phyloP scores from a whole-genome alignment of 805 yeast genomes.

The Wickerhamiella spandovensis region DNA sequence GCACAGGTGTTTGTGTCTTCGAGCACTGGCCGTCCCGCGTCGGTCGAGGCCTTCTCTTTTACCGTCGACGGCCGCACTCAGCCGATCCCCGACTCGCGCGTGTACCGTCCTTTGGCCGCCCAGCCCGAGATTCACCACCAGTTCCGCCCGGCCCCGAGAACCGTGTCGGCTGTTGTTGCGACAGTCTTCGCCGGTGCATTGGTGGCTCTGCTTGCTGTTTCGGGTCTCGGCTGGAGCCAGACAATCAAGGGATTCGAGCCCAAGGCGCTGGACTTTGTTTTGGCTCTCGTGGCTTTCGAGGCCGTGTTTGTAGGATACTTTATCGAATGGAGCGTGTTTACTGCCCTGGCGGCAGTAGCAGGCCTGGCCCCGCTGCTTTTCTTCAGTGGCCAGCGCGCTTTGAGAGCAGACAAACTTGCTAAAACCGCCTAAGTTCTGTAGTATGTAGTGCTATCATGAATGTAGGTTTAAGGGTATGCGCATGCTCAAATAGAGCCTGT shows the following conservation, averaged over 20 bases:
- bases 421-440: no score
- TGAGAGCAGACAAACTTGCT: slow-evolving; percentile 27
- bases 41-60: slow-evolving; percentile 11
- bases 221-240: slow-evolving; percentile 24
- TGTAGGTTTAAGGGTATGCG: no score
- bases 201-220: slow-evolving; percentile 28
- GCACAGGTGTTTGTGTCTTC: slow-evolving; percentile 20
- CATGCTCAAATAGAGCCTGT: no score
- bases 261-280: slow-evolving; percentile 33
- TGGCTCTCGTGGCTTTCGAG: slow-evolving; percentile 39
- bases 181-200: slow-evolving; percentile 36
- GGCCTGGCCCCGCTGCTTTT: slow-evolving; percentile 42
- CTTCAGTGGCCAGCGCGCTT: slow-evolving; percentile 51
- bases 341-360: slow-evolving; percentile 36
- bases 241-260: slow-evolving; percentile 20
- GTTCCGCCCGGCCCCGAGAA: slow-evolving; percentile 42
- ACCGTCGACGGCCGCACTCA: slow-evolving; percentile 5
- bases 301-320: slow-evolving; percentile 43
- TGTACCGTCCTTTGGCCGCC: slow-evolving; percentile 24
- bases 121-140: slow-evolving; percentile 50
- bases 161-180: slow-evolving; percentile 41
- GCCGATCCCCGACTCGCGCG: slow-evolving; percentile 5
- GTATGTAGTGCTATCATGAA: no score
- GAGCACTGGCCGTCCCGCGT: slow-evolving; percentile 8
- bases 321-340: slow-evolving; percentile 46